Conservation (phyloP, 2,329 filamentous ascomycete genomes). For the Plectosphaerella cucumerina region DNA sequence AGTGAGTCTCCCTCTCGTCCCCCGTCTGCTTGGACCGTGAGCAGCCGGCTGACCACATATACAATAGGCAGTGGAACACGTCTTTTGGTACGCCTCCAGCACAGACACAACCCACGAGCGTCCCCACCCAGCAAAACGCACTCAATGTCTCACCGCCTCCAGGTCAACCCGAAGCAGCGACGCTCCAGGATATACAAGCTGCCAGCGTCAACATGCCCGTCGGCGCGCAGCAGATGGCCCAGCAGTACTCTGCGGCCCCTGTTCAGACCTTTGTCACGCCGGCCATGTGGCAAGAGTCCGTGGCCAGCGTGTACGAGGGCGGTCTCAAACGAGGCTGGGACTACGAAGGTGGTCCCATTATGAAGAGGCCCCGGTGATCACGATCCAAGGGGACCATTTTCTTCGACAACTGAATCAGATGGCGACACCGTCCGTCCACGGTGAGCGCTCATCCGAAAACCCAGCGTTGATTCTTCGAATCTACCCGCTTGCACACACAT, state of each 20-base stretch:
- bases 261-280: conserved; percentile 61
- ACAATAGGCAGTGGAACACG: conserved; percentile 89
- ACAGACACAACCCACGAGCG: conserved; percentile 36
- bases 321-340: conserved; percentile 61
- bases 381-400: too few relatives aligned
- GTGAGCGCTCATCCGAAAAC: too few relatives aligned
- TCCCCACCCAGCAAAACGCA: conserved; percentile 42
- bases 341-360: conserved; percentile 35
- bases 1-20: conserved; percentile 55
- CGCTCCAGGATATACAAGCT: conserved; percentile 48
- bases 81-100: conserved; percentile 75
- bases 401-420: too few relatives aligned
- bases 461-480: too few relatives aligned
- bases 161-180: conserved; percentile 50
- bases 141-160: conserved; percentile 49
- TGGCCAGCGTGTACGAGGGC: conserved; percentile 64
- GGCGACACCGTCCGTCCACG: too few relatives aligned
- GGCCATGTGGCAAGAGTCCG: conserved; percentile 70
- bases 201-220: conserved; percentile 39
- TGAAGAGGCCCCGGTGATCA: conserved; percentile 13
- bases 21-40: not conserved
- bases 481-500: too few relatives aligned
- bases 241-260: conserved; percentile 48
- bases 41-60: conserved; percentile 9
- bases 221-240: conserved; percentile 40